These are phyloP conservation scores for Fusarium heterosporum DNA, from an alignment of 2,329 filamentous ascomycete species.

Conservation along the genomic window DNA sequence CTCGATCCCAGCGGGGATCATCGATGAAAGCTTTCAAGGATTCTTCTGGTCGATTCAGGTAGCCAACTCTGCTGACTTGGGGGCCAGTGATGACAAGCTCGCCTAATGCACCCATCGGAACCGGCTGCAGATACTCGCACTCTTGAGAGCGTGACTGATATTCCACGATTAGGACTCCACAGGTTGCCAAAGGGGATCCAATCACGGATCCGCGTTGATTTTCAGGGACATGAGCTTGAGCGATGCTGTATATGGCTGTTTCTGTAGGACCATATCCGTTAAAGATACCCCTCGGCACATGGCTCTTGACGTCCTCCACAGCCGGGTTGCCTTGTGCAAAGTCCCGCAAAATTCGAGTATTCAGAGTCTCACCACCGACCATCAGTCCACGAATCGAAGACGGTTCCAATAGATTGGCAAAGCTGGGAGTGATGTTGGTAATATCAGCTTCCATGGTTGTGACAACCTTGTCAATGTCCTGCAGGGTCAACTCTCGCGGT, in stretches of 20 bases:
- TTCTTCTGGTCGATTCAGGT: slow-evolving; percentile 23
- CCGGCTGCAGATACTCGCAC: not conserved
- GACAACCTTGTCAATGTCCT: slow-evolving; percentile 23
- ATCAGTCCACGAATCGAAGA: slow-evolving; percentile 2
- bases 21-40: slow-evolving; percentile 5
- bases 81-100: slow-evolving; percentile 24
- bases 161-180: not conserved
- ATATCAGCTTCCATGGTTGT: slow-evolving; percentile 10
- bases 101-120: slow-evolving; percentile 17
- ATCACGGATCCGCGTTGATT: slow-evolving; percentile 18
- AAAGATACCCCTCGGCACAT: slow-evolving; percentile 7
- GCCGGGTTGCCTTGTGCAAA: not conserved
- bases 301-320: fast-evolving
- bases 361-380: slow-evolving; percentile 33
- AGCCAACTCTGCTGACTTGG: slow-evolving; percentile 14
- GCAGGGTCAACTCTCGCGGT: slow-evolving; percentile 3
- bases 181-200: slow-evolving; percentile 4
- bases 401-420: slow-evolving; percentile 19
- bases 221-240: slow-evolving; percentile 5
- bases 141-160: not conserved
- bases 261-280: slow-evolving; percentile 27
- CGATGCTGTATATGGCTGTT: slow-evolving; percentile 25
- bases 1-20: not conserved
- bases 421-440: slow-evolving; percentile 26
- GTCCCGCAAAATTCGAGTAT: slow-evolving; percentile 7